Evolutionary conservation across 176 grass and related monocot genomes (phyloP).

Genomic region (Carex kokanica): DNA sequence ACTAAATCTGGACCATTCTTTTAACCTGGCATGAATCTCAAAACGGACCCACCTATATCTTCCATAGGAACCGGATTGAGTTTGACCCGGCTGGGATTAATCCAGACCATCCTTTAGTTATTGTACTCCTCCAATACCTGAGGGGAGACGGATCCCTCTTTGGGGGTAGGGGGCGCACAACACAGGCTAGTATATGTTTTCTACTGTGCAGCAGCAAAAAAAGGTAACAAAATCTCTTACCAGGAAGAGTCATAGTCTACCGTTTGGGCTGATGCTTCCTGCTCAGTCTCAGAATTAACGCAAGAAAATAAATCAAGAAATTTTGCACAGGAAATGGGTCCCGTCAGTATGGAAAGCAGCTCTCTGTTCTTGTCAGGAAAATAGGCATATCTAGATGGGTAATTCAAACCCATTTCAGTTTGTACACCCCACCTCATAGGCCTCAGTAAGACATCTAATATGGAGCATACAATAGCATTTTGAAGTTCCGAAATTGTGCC

Average conservation of each 20-base stretch:
- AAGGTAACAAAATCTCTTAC: constrained; percentile 32
- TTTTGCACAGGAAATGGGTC: constrained; percentile 55
- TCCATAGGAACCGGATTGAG: no score
- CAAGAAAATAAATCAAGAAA: constrained; percentile 66
- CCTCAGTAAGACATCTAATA: constrained; percentile 70
- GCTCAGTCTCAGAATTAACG: constrained; percentile 35
- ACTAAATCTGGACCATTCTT: no score
- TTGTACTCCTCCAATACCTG: no score
- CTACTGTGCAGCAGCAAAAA: not conserved
- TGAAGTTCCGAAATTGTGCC: constrained; percentile 55
- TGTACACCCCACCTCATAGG: constrained; percentile 70
- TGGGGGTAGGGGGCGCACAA: not conserved
- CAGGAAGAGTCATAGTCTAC: constrained; percentile 58
- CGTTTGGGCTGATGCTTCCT: constrained; percentile 28
- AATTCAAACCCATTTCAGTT: constrained; percentile 53
- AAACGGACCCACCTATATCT: no score
- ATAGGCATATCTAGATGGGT: constrained; percentile 55
- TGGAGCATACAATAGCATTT: constrained; percentile 49
- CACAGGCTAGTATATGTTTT: not conserved
- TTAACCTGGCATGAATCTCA: no score
- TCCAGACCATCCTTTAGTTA: no score
- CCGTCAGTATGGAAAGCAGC: constrained; percentile 56
- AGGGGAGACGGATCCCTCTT: no score
- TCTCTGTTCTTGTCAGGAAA: constrained; percentile 57
- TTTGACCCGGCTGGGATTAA: no score